Conservation (phyloP, 176 grass and related monocot genomes). For the maize (Zea mays) region Zm-B73-REFERENCE-NAM-5.0 NC_050098.1:197874001-197874500, state of each 20-base stretch:
- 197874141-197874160: slow-evolving; percentile 2
- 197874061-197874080: background rate
- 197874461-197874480: slow-evolving; percentile 40
- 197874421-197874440: slow-evolving; percentile 67
- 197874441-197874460: slow-evolving; percentile 72
- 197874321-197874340: slow-evolving; percentile 43
- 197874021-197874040: background rate
- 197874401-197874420: slow-evolving; percentile 47
- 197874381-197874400: slow-evolving; percentile 68
- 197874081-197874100: slow-evolving; percentile 1
- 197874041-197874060: background rate
- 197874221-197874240: background rate
- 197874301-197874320: slow-evolving; percentile 38
- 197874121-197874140: slow-evolving; percentile 8
- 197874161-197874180: slow-evolving; percentile 9
- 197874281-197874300: slow-evolving; percentile 10
- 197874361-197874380: slow-evolving; percentile 69
- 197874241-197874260: slow-evolving; percentile 18
- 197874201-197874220: background rate
- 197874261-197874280: slow-evolving; percentile 13
- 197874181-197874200: background rate
- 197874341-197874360: slow-evolving; percentile 63
- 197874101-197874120: slow-evolving; percentile 15
- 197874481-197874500: slow-evolving; percentile 37
- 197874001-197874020: background rate